Evolutionary conservation across 192 early-diverging fungal species (phyloP), one percentile per base, ranked within the genome.

Genomic region (Entophlyctis luteolus): DNA sequence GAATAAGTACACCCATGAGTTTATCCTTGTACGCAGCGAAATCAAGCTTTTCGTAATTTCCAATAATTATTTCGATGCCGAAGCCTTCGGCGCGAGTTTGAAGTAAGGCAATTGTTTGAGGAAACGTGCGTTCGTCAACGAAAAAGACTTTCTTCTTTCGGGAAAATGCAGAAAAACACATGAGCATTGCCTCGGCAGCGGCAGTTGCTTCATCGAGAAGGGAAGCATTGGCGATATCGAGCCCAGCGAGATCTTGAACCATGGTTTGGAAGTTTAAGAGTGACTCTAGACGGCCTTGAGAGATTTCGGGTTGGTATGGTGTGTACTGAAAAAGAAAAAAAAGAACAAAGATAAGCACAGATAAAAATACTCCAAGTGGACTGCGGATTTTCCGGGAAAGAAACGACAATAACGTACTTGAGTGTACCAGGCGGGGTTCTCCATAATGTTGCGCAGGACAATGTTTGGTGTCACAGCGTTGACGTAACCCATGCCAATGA

Each of bases 391-490:
- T 35, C 29, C 27, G 29, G 8, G 38, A 55, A 53, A 45, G n/a
- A 23, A 27, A 31, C 10, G 58, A 23, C 28, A 48, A 59, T 52
- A 56, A 29, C 60, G 55, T 77, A 88, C 86, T 75, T 91, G 93
- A 60, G 94, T 97, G 84, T 99, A 99, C 97, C 97, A 99, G 31
- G 91, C 94, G 31, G 97, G 97, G 76, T 96, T 98, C 77, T 99
- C 97, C 79, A 99, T 78, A 55, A 99, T 84, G 73, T 99, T 99
- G 70, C 97, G 87, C 65, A 98, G 76, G 68, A 99, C 95, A 25
- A 99, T 95, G 22, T 90, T 87, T 31, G 97, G 97, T 22, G 93
- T 91, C 46, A 94, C 86, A 20, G 90, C 88, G 62, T 88, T 85
- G 16, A 90, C 89, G 80, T 99, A 99, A 16, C 97, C 97, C 79